A percentile compares a stretch with the other conserved stretches of the same genome.
Evolutionary conservation across 352 stramenopile species (phyloP).

Genomic region (Phytophthora niederhauseri): DNA sequence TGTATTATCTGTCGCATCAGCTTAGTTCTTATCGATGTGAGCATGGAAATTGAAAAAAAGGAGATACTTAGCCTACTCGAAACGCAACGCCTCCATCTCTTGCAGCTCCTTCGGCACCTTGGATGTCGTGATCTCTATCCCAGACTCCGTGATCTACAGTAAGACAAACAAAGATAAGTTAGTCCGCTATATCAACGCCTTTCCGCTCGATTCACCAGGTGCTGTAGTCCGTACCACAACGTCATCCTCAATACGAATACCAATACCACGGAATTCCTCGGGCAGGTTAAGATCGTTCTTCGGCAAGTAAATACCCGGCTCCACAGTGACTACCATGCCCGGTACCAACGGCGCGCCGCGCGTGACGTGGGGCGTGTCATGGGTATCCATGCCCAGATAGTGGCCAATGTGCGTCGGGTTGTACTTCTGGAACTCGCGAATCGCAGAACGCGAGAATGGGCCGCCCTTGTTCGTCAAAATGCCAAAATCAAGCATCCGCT

Average conservation of each 20-base stretch:
- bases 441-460: slow-evolving; percentile 36
- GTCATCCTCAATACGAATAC: slow-evolving; percentile 89
- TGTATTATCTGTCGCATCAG: slow-evolving; percentile 13
- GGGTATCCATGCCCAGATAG: slow-evolving; percentile 85
- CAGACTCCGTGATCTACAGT: slow-evolving; percentile 68
- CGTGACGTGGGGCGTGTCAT: slow-evolving; percentile 80
- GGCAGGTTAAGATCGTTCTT: slow-evolving; percentile 71
- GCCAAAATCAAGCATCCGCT: slow-evolving; percentile 64
- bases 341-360: slow-evolving; percentile 58
- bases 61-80: slow-evolving; percentile 29
- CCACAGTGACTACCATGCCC: slow-evolving; percentile 86
- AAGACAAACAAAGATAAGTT: slow-evolving; percentile 16
- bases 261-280: slow-evolving; percentile 79
- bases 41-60: slow-evolving; percentile 1
- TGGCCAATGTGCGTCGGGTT: slow-evolving; percentile 89
- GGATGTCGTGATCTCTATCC: slow-evolving; percentile 78
- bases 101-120: slow-evolving; percentile 72
- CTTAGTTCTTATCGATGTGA: slow-evolving; percentile 12
- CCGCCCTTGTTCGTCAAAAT: slow-evolving; percentile 51
- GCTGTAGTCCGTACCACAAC: slow-evolving; percentile 58
- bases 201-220: neutral
- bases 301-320: slow-evolving; percentile 86
- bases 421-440: slow-evolving; percentile 78
- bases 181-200: neutral
- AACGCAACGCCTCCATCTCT: slow-evolving; percentile 68